Evolutionary conservation across 1,284 basidiomycete species (phyloP).

Genomic region (Irpex sp.): DNA sequence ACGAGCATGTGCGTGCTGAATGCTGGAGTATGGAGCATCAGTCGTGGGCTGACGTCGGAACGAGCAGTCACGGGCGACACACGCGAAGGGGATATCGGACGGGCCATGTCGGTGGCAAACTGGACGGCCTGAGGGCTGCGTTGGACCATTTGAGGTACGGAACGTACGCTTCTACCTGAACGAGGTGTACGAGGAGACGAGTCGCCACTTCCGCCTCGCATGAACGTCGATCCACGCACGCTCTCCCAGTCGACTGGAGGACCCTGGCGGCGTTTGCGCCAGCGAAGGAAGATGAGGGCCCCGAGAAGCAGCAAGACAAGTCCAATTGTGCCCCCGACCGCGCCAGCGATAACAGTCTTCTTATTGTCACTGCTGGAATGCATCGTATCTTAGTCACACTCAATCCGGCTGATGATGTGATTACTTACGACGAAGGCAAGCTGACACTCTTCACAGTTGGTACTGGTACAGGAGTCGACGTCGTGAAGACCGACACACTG

Average conservation of each 20-base stretch:
- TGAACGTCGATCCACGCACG: constrained; percentile 11
- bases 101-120: background rate
- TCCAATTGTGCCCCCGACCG: constrained; percentile 16
- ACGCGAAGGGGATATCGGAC: background rate
- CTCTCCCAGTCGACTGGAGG: constrained; percentile 7
- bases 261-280: constrained; percentile 14
- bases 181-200: background rate
- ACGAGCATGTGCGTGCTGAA: background rate
- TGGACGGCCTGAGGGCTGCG: background rate
- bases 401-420: background rate
- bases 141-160: background rate
- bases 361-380: background rate
- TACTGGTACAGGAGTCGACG: background rate
- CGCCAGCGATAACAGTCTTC: constrained; percentile 8
- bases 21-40: constrained; percentile 5
- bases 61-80: background rate
- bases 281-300: constrained; percentile 15
- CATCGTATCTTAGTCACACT: background rate
- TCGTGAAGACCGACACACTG: background rate
- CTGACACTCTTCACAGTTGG: background rate
- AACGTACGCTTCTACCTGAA: background rate
- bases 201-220: background rate
- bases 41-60: constrained; percentile 10
- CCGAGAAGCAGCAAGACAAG: constrained; percentile 14
- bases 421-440: background rate